Percentiles rank a stretch among this genome's conserved stretches.
Evolutionary conservation across 441 rosid genomes (phyloP).

Genomic region (Omphalea diandra): DNA sequence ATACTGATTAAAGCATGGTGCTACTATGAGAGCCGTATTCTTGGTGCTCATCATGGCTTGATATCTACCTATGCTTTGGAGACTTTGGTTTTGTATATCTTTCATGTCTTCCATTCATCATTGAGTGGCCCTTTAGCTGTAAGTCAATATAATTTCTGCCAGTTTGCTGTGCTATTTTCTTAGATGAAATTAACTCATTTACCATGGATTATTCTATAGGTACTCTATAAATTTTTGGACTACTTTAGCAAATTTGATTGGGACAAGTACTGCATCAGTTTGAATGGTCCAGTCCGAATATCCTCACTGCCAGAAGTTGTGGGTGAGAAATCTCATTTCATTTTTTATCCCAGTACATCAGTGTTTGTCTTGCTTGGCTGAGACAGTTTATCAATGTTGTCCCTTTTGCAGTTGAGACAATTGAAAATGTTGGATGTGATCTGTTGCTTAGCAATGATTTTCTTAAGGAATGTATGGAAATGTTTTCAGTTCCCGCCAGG

Average conservation of each 20-base stretch:
- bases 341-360: no score
- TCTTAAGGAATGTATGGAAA: constrained; percentile 51
- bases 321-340: constrained; percentile 38
- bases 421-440: constrained; percentile 48
- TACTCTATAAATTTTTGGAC: constrained; percentile 71
- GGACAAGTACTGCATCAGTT: constrained; percentile 77
- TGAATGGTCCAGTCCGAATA: constrained; percentile 58
- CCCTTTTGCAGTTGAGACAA: constrained; percentile 47
- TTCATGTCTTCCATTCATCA: constrained; percentile 71
- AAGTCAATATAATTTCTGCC: constrained; percentile 29
- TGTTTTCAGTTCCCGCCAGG: constrained; percentile 54
- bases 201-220: no score
- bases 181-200: no score
- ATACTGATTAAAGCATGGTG: constrained; percentile 90
- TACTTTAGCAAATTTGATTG: constrained; percentile 92
- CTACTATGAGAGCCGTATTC: constrained; percentile 90
- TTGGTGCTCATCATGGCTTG: constrained; percentile 89
- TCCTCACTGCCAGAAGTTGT: constrained; percentile 60
- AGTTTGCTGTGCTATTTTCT: background rate
- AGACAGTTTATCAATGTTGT: background rate
- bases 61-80: constrained; percentile 91
- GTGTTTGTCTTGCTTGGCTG: background rate
- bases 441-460: constrained; percentile 60
- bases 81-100: constrained; percentile 71
- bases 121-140: constrained; percentile 80